Percentiles rank a stretch among this genome's conserved stretches.
Evolutionary conservation across 179 eudicot species (phyloP).

Genomic region (Beta lomatogona): DNA sequence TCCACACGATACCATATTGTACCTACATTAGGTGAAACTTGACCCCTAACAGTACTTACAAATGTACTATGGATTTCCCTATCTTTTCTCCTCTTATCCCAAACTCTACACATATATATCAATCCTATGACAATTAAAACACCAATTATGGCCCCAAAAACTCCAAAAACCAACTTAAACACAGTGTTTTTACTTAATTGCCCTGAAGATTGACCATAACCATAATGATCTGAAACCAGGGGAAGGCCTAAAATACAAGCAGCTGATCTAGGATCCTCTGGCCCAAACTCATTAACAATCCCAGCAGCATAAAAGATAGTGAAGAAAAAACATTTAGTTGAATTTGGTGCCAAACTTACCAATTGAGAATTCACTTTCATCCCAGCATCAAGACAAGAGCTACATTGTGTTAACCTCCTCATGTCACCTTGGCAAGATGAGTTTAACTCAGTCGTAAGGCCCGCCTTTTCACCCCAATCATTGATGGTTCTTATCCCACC

Average conservation of each 20-base stretch:
- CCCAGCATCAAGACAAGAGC: conserved; percentile 65
- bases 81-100: conserved; percentile 41
- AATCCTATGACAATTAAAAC: conserved; percentile 28
- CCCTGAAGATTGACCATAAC: conserved; percentile 18
- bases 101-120: conserved; percentile 27
- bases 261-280: conserved; percentile 44
- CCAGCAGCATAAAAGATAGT: conserved; percentile 61
- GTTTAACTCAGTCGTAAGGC: conserved; percentile 33
- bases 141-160: conserved; percentile 46
- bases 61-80: conserved; percentile 42
- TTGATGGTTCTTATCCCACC: conserved; percentile 45
- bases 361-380: conserved; percentile 46
- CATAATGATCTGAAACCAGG: conserved; percentile 27
- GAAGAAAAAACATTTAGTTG: conserved; percentile 59
- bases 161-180: conserved; percentile 38
- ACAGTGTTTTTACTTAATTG: conserved; percentile 7
- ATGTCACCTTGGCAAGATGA: conserved; percentile 54
- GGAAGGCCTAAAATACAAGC: conserved; percentile 58
- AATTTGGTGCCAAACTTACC: conserved; percentile 47
- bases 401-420: conserved; percentile 44
- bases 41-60: conserved; percentile 41
- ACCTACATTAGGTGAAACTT: conserved; percentile 50
- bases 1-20: conserved; percentile 51
- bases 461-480: conserved; percentile 52
- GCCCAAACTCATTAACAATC: conserved; percentile 52